Conservation (phyloP, 1,139 yeast genomes). For the Pneumocystis jirovecii region DNA sequence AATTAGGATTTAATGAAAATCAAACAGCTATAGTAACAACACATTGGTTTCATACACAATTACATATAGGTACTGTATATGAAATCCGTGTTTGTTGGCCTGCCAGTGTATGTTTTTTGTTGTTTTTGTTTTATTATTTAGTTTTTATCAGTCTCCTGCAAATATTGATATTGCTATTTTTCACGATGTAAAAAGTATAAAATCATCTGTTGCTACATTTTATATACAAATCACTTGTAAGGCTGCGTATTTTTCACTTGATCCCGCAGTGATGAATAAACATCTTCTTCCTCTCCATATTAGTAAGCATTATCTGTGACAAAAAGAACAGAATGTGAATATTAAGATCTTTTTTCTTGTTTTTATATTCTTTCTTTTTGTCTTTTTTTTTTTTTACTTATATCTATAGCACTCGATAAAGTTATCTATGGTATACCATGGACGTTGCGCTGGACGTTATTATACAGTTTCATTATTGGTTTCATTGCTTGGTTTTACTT, state of each 20-base stretch:
- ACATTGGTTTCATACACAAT: not conserved
- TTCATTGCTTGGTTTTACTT: not conserved
- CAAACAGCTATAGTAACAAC: not conserved
- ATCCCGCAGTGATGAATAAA: not conserved
- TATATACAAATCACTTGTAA: not conserved
- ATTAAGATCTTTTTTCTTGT: not conserved
- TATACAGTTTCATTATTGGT: not conserved
- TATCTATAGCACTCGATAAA: not conserved
- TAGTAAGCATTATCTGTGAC: not conserved
- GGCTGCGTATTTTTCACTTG: not conserved
- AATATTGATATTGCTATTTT: not conserved
- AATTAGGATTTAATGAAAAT: not conserved
- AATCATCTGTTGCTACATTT: not conserved
- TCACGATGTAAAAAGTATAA: not conserved
- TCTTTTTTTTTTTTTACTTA: not conserved
- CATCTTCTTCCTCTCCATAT: not conserved
- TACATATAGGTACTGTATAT: not conserved
- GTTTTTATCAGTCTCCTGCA: not conserved
- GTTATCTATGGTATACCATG: not conserved
- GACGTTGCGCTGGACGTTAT: not conserved
- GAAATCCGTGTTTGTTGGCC: not conserved
- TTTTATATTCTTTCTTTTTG: not conserved
- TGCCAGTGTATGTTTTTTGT: not conserved
- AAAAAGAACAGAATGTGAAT: not conserved
- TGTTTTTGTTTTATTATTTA: not conserved